These are phyloP conservation scores for Citrus sinensis DNA, from an alignment of 345 rosid species.

Conservation along the genomic window DNA sequence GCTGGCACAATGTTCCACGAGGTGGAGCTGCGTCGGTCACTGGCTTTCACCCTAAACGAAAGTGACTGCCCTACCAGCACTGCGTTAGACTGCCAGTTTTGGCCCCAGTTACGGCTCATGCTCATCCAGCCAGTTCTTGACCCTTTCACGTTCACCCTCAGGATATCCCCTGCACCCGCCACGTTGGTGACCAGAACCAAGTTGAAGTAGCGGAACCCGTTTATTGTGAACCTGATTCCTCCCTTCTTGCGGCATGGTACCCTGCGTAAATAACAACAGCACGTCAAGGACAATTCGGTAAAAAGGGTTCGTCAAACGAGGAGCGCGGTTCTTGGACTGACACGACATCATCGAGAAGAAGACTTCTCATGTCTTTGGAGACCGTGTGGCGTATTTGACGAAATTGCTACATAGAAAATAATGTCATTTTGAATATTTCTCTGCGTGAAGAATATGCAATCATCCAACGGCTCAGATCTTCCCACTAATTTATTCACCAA, in stretches of 20 bases:
- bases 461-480: neutral
- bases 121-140: conserved; percentile 40
- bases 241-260: conserved; percentile 48
- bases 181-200: conserved; percentile 49
- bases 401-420: neutral
- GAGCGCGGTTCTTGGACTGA: neutral
- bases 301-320: neutral
- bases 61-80: conserved; percentile 48
- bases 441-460: neutral
- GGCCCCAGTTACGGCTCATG: conserved; percentile 63
- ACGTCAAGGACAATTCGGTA: neutral
- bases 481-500: neutral
- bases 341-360: neutral
- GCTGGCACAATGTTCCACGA: conserved; percentile 44
- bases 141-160: conserved; percentile 47
- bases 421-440: neutral
- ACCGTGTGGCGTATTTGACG: neutral
- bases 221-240: conserved; percentile 53
- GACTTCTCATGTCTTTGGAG: neutral
- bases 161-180: conserved; percentile 53
- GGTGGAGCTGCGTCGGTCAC: conserved; percentile 48
- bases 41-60: conserved; percentile 45
- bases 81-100: conserved; percentile 57
- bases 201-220: conserved; percentile 58
- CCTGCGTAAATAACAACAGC: conserved; percentile 8